Evolutionary conservation across 2,329 filamentous ascomycete genomes (phyloP), one percentile per base, ranked within the genome.

Genomic region (Xylariomycetidae sp.): DNA sequence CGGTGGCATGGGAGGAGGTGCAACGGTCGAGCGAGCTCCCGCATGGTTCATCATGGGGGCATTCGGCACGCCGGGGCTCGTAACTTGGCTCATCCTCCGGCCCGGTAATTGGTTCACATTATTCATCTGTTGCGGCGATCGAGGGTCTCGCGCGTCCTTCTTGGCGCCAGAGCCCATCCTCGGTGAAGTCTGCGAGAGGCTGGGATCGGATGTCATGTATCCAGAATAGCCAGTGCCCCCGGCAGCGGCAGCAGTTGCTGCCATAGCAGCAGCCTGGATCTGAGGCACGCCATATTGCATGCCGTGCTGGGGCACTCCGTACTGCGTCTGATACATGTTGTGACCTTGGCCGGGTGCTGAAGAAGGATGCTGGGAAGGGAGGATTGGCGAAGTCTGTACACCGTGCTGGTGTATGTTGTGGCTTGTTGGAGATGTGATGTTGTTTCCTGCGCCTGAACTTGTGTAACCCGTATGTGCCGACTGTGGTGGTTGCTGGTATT

Each of bases 241-340:
- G 5, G 88, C 89, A 9, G 90, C 90, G 2, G 90, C 89, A 13
- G 90, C 90, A 1, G 89, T 95, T 15, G 84, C 77, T 27, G 84
- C 89, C 85, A 95, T 92, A 38, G 89, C 89, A 31, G 90, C 89
- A 10, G 88, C 88, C 60, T 94, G 86, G 29, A 88, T 86, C 14
- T 82, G 76, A 20, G 82, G 82, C 62, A 90, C 86, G 37, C 74
- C 81, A 65, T 94, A 94, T 65, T 85, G 81, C 77, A 94, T 87
- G 52, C 72, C 72, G 49, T 79, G 72, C 44, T 81, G 76, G 41
- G 82, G 70, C 37, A 89, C 83, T 38, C 77, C 81, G 56, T 88
- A 90, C 44, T 78, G 71, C 57, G 83, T 76, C 52, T 85, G 77
- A 61, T 95, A 95, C 65, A 80, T 86, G 72, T 81, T 85, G 63